phyloP scores from a whole-genome alignment of 2,329 filamentous ascomycete genomes.

The Gaeumannomyces tritici region DNA sequence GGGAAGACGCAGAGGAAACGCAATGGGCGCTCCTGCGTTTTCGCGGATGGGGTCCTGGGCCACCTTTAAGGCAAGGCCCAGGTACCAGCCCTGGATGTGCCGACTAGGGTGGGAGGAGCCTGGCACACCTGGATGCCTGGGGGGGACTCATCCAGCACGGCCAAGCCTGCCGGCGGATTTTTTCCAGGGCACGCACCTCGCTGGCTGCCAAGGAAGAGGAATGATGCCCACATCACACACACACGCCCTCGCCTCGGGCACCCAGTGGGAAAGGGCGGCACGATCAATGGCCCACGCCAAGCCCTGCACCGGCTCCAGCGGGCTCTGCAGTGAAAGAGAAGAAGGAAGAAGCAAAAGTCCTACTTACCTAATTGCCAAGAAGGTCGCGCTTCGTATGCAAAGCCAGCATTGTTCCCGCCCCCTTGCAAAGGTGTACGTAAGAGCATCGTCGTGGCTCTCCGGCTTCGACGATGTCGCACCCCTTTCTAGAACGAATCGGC shows the following conservation, averaged over 20 bases:
- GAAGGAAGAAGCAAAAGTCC: neutral
- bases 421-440: neutral
- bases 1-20: neutral
- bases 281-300: neutral
- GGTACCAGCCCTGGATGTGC: no score
- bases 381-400: neutral
- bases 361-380: conserved; percentile 2
- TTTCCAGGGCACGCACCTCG: neutral
- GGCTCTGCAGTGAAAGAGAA: no score
- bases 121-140: no score
- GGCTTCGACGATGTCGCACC: no score
- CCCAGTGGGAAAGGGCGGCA: neutral
- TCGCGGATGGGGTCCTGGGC: neutral
- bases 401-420: no score
- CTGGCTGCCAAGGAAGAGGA: neutral
- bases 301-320: no score
- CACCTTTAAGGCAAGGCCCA: neutral
- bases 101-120: no score
- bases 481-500: no score
- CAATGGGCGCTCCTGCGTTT: neutral
- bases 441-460: neutral
- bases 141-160: no score
- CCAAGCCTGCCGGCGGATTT: no score
- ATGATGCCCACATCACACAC: no score
- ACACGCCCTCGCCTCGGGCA: neutral